phyloP scores from a whole-genome alignment of 371 early-diverging fungal species.

The Apophysomyces variabilis region DNA sequence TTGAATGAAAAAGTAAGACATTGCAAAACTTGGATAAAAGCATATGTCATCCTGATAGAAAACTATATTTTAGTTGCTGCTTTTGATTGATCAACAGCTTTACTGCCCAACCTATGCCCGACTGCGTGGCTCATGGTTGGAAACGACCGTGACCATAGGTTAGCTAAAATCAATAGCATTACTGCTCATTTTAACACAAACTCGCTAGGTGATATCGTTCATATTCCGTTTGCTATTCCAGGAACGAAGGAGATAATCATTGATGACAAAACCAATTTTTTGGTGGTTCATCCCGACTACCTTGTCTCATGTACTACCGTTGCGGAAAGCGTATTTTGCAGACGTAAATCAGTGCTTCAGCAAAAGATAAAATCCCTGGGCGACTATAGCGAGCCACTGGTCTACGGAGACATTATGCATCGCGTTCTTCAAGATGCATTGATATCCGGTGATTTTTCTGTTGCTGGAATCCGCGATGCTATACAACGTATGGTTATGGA shows the following conservation, averaged over 20 bases:
- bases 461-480: constrained; percentile 39
- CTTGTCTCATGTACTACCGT: constrained; percentile 79
- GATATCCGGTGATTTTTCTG: constrained; percentile 57
- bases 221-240: constrained; percentile 41
- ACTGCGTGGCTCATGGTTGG: constrained; percentile 53
- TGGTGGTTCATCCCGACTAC: constrained; percentile 82
- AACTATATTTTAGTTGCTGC: background rate
- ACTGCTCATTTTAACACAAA: background rate
- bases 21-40: background rate
- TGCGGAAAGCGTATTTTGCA: constrained; percentile 75
- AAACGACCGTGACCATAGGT: constrained; percentile 37
- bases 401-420: constrained; percentile 86
- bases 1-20: constrained; percentile 19
- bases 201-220: constrained; percentile 55
- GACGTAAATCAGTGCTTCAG: constrained; percentile 78
- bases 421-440: constrained; percentile 74
- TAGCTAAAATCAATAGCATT: background rate
- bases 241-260: constrained; percentile 39
- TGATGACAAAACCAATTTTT: constrained; percentile 50
- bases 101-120: constrained; percentile 13
- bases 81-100: background rate
- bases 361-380: constrained; percentile 57
- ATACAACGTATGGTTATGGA: constrained; percentile 50
- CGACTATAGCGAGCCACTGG: constrained; percentile 60
- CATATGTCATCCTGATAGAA: too few species aligned